A percentile compares a stretch with the other conserved stretches of the same genome.
These are phyloP conservation scores for Schoenoplectus triqueter DNA, from an alignment of 202 grass and related monocot genomes.

Conservation along the genomic window DNA sequence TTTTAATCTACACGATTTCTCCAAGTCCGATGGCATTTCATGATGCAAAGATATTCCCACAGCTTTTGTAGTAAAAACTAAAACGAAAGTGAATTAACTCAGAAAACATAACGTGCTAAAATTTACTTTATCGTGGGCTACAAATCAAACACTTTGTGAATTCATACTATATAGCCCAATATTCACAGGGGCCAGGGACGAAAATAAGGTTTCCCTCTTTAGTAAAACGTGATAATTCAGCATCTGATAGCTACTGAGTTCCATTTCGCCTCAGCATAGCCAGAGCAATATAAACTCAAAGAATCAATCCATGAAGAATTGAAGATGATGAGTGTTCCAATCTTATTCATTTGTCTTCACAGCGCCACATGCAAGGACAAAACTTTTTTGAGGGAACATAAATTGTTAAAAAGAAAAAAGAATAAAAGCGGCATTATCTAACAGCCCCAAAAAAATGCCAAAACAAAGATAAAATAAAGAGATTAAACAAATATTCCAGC, in stretches of 20 bases:
- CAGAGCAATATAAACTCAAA: background rate
- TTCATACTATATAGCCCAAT: background rate
- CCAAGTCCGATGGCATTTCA: background rate
- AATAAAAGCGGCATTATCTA: background rate
- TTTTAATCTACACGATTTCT: background rate
- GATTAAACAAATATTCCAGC: slow-evolving; percentile 12
- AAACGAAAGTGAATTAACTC: background rate
- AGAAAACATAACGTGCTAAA: background rate
- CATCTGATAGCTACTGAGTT: background rate
- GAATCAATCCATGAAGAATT: slow-evolving; percentile 13
- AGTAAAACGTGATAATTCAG: background rate
- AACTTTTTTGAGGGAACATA: background rate
- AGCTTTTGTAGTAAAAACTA: background rate
- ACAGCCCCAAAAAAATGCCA: background rate
- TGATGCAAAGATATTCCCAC: background rate
- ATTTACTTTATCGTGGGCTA: background rate
- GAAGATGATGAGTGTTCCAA: background rate
- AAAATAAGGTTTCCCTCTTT: background rate
- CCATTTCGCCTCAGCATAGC: background rate
- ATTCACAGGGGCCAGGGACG: background rate
- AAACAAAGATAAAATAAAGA: background rate
- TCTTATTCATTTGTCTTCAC: slow-evolving; percentile 20
- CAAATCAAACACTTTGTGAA: background rate
- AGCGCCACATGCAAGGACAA: slow-evolving; percentile 12
- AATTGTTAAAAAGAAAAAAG: background rate